Percentiles rank a stretch among this genome's conserved stretches.
These are phyloP conservation scores for Picochlorum sp. DNA, from an alignment of 139 green algal genomes.

Conservation along the genomic window DNA sequence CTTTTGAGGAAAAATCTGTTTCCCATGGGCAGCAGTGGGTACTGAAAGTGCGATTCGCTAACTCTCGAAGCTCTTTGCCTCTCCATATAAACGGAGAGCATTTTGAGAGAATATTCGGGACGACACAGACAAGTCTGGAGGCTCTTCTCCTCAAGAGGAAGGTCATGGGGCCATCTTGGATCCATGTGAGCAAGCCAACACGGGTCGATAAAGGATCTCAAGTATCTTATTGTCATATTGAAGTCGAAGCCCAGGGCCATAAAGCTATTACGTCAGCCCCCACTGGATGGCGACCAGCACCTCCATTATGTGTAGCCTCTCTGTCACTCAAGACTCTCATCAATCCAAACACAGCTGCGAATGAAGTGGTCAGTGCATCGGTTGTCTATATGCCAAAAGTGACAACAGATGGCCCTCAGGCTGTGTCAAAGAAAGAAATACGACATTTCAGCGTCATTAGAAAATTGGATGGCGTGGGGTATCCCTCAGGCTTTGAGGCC, in stretches of 20 bases:
- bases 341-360: constrained; percentile 47
- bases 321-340: constrained; percentile 82
- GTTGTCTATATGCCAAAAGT: constrained; percentile 57
- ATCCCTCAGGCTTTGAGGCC: constrained; percentile 76
- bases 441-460: constrained; percentile 78
- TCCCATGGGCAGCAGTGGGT: constrained; percentile 78
- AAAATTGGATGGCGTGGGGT: constrained; percentile 69
- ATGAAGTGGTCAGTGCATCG: constrained; percentile 71
- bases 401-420: constrained; percentile 20
- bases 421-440: constrained; percentile 36
- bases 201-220: constrained; percentile 24
- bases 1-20: constrained; percentile 79
- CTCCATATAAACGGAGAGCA: constrained; percentile 36
- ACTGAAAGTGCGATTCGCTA: constrained; percentile 81
- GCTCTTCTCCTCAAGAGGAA: constrained; percentile 81
- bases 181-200: constrained; percentile 46
- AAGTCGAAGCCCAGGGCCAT: constrained; percentile 54
- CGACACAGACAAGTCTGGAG: constrained; percentile 70
- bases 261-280: constrained; percentile 45
- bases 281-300: constrained; percentile 29
- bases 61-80: constrained; percentile 47
- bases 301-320: constrained; percentile 75
- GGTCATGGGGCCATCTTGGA: constrained; percentile 87
- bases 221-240: constrained; percentile 87
- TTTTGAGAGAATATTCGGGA: constrained; percentile 66